A percentile compares a stretch with the other conserved stretches of the same genome.
phyloP scores from a whole-genome alignment of 257 asterid species.

The Rehmannia glutinosa region DNA sequence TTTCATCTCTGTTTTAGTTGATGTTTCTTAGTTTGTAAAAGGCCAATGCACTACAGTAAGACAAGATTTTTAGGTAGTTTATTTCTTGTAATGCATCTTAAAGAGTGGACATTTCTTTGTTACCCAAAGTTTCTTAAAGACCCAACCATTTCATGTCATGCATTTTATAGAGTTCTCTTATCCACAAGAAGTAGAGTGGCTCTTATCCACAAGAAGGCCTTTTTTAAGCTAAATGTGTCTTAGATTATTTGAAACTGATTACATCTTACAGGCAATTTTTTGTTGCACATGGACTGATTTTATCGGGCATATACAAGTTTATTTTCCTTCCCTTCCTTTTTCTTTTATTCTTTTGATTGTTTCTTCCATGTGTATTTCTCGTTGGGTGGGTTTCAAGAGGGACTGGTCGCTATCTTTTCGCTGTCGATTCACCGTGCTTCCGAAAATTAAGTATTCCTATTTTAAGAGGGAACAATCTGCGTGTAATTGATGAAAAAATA shows the following conservation, averaged over 20 bases:
- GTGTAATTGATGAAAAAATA: neutral
- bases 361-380: neutral
- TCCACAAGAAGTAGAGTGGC: too few species aligned
- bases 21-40: constrained; percentile 4
- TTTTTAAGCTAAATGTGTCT: neutral
- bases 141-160: neutral
- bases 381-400: neutral
- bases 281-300: neutral
- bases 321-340: neutral
- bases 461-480: neutral
- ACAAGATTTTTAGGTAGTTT: neutral
- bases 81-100: neutral
- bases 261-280: neutral
- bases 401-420: neutral
- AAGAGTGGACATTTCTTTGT: neutral
- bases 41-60: constrained; percentile 1
- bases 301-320: neutral
- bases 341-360: neutral
- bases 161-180: neutral
- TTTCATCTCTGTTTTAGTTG: constrained; percentile 2
- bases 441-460: neutral
- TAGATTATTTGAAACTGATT: neutral
- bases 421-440: neutral
- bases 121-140: neutral
- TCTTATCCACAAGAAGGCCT: neutral